A percentile compares a stretch with the other conserved stretches of the same genome.
phyloP scores from a whole-genome alignment of 768 basidiomycete genomes.

The Tylopilus sp. region DNA sequence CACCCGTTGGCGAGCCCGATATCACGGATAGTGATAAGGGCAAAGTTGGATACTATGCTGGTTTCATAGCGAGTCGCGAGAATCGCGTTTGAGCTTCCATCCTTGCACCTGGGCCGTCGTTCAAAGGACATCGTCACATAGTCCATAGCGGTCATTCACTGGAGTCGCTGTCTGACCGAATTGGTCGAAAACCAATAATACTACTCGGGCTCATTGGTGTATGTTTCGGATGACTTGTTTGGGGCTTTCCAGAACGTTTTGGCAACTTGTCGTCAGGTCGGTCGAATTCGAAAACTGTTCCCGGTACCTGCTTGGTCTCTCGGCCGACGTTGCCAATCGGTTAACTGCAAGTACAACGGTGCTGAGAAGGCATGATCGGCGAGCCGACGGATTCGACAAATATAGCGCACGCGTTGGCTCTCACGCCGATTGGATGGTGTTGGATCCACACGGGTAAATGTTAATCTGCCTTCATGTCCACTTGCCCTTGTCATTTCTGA shows the following conservation, averaged over 20 bases:
- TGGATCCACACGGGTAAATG: constrained; percentile 33
- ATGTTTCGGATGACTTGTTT: constrained; percentile 65
- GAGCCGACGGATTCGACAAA: constrained; percentile 52
- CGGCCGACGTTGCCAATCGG: constrained; percentile 20
- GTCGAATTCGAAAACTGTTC: background rate
- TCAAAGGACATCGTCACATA: constrained; percentile 39
- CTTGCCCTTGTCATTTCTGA: background rate
- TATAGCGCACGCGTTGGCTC: constrained; percentile 28
- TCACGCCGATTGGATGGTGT: constrained; percentile 31
- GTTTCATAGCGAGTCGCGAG: no score
- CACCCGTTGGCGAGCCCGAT: no score
- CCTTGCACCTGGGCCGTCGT: background rate
- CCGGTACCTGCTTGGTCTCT: no score
- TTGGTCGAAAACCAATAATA: constrained; percentile 74
- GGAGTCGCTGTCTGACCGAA: constrained; percentile 68
- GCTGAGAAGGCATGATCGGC: constrained; percentile 59
- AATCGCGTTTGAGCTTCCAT: background rate
- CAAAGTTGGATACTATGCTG: no score
- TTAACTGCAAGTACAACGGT: constrained; percentile 32
- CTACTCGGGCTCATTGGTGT: constrained; percentile 60
- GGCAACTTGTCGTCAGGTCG: constrained; percentile 51
- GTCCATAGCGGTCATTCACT: constrained; percentile 30
- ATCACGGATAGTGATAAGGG: no score
- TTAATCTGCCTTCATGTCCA: constrained; percentile 6
- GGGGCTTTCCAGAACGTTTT: constrained; percentile 65